A percentile compares a stretch with the other conserved stretches of the same genome.
Evolutionary conservation across 768 basidiomycete species (phyloP).

Genomic region (Rhizopogon vesiculosus): DNA sequence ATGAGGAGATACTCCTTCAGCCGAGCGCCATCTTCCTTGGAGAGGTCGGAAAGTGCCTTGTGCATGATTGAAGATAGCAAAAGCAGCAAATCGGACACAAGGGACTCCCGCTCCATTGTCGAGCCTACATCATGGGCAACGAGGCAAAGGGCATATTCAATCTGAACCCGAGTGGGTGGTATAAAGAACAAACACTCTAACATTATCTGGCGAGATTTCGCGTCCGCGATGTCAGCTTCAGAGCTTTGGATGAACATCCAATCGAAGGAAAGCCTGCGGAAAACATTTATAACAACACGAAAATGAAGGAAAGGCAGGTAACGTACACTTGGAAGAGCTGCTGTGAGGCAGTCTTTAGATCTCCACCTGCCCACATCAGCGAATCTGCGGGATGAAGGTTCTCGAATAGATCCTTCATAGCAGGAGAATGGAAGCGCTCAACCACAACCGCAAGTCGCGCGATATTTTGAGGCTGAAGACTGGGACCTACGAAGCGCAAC

Average conservation of each 20-base stretch:
- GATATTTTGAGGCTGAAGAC: slow-evolving; percentile 33
- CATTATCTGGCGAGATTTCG: slow-evolving; percentile 27
- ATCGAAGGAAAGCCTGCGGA: slow-evolving; percentile 33
- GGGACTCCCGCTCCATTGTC: slow-evolving; percentile 13
- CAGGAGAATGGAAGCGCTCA: slow-evolving; percentile 35
- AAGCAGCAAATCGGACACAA: slow-evolving; percentile 28
- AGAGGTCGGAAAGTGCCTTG: slow-evolving; percentile 22
- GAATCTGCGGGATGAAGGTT: slow-evolving; percentile 37
- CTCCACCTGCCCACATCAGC: slow-evolving; percentile 33
- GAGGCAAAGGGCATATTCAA: slow-evolving; percentile 34
- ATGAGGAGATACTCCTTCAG: slow-evolving; percentile 40
- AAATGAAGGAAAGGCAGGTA: not conserved
- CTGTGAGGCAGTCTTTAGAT: not conserved
- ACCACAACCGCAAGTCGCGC: slow-evolving; percentile 36
- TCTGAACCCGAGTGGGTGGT: slow-evolving; percentile 18
- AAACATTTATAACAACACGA: not conserved
- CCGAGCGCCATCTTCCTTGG: slow-evolving; percentile 21
- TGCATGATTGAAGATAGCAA: slow-evolving; percentile 36
- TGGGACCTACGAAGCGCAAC: slow-evolving; percentile 43
- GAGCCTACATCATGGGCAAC: slow-evolving; percentile 31
- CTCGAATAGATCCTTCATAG: slow-evolving; percentile 39
- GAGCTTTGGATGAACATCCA: slow-evolving; percentile 38
- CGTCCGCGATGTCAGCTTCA: slow-evolving; percentile 16
- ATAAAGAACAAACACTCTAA: slow-evolving; percentile 26
- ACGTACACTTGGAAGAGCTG: not conserved